Percentiles rank a stretch among this genome's conserved stretches.
phyloP scores from a whole-genome alignment of 352 stramenopile genomes.

The Globisporangium canariense region DNA sequence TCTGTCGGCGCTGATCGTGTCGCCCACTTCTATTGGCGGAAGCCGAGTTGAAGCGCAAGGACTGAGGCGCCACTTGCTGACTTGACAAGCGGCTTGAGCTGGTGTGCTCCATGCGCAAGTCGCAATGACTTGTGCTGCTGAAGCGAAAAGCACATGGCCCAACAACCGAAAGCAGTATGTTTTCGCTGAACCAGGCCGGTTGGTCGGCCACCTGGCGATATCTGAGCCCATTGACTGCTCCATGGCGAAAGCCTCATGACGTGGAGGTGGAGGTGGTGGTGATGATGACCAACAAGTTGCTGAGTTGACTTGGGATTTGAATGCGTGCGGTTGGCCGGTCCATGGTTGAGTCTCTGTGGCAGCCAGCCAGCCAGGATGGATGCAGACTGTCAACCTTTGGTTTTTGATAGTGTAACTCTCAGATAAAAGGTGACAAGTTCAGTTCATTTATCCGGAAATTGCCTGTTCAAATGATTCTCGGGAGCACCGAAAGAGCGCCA shows the following conservation, averaged over 20 bases:
- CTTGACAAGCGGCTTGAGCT: not conserved
- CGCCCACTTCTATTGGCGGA: not conserved
- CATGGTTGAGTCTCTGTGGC: no score
- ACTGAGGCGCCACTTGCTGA: not conserved
- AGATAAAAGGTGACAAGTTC: no score
- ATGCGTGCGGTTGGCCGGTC: not conserved
- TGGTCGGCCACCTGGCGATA: constrained; percentile 5
- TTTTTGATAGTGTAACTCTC: no score
- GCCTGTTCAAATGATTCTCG: no score
- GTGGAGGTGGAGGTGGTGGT: no score
- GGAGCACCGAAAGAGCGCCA: no score
- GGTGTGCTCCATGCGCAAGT: not conserved
- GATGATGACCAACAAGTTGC: not conserved
- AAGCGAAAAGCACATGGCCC: not conserved
- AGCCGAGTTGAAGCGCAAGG: constrained; percentile 2
- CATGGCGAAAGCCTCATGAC: constrained; percentile 1
- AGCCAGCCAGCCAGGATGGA: no score
- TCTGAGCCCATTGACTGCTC: constrained; percentile 13
- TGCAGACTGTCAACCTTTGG: no score
- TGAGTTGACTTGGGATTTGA: not conserved
- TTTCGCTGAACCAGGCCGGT: constrained; percentile 13
- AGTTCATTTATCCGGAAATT: no score
- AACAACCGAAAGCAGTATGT: not conserved
- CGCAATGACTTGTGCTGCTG: not conserved
- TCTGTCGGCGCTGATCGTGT: not conserved